These are phyloP conservation scores for Stevia rebaudiana DNA, from an alignment of 140 eudicot genomes.

Conservation along the genomic window DNA sequence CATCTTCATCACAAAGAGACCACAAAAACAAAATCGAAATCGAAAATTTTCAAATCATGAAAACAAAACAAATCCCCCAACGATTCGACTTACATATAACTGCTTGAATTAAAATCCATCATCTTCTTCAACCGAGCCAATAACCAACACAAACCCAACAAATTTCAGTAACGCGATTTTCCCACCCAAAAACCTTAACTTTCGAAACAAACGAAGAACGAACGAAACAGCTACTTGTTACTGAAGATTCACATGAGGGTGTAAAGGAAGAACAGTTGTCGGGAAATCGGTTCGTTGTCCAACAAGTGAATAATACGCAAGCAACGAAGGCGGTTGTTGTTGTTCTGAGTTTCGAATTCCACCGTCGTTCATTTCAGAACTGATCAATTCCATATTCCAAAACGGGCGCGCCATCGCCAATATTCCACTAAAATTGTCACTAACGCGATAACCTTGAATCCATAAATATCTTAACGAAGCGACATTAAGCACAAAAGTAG, in stretches of 20 bases:
- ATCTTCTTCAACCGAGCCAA: neutral
- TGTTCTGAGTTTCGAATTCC: constrained; percentile 2
- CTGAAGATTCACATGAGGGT: constrained; percentile 21
- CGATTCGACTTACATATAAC: neutral
- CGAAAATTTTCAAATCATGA: neutral
- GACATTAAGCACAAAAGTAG: constrained; percentile 35
- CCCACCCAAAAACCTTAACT: neutral
- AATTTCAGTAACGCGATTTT: neutral
- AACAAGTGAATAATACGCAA: constrained; percentile 39
- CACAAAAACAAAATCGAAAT: neutral
- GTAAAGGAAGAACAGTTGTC: constrained; percentile 29
- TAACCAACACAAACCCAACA: constrained; percentile 9
- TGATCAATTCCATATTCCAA: constrained; percentile 69
- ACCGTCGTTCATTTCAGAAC: constrained; percentile 3
- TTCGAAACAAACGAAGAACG: constrained; percentile 5
- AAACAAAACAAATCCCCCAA: neutral
- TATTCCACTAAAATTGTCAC: constrained; percentile 32
- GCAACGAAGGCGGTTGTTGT: constrained; percentile 37
- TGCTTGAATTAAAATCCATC: neutral
- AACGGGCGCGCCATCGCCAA: constrained; percentile 51
- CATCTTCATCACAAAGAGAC: constrained; percentile 17
- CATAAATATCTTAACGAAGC: constrained; percentile 56
- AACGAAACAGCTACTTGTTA: constrained; percentile 16
- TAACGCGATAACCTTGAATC: constrained; percentile 50
- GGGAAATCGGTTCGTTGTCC: constrained; percentile 38